Evolutionary conservation across 2,329 filamentous ascomycete species (phyloP), one percentile per base, ranked within the genome.

Genomic region (Didymella arachidicola): DNA sequence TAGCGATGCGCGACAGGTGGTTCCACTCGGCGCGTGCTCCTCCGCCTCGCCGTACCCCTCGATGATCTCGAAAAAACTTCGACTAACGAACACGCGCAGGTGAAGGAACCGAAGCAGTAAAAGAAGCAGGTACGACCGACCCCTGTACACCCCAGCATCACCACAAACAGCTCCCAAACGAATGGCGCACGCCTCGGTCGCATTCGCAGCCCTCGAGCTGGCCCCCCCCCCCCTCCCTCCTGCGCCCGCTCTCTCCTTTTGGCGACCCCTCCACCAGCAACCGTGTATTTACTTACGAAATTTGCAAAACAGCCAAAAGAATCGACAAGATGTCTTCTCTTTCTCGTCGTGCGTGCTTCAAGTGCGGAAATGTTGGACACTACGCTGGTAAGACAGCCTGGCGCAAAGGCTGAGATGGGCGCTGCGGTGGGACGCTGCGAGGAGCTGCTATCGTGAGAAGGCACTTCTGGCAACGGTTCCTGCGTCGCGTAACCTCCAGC

Each of bases 321-420:
- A 75, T 60, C 57, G 56, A 75, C 66, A 80, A 67, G 57, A 83
- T 83, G 81, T 82, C 81, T 69, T 83, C 81, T 63, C 79, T 83
- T 63, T 81, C 81, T 68, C 81, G 81, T 69, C 80, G 81, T 66
- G 81, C 81, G 63, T 83, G 81, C 77, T 83, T 82, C 77, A 82
- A 81, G 77, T 83, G 79, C 75, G 81, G 80, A 71, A 80, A 82
- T 66, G 79, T 83, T 64, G 80, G 81, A 58, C 82, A 83, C 73
- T 84, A 84, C 72, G 82, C 84, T 67, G 78, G 78, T 79, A 74
- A 70, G 76, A 59, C 58, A 50, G 60, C 60, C 60, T 46, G 45
- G 57, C 39, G 54, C 63, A 59, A 60, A 50, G 59, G 59, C 62
- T 57, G 32, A 49, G 50, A 57, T 59, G 42, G 51, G 60, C 62